These are phyloP conservation scores for Phlebopus sp. DNA, from an alignment of 1,284 basidiomycete genomes.

Conservation along the genomic window DNA sequence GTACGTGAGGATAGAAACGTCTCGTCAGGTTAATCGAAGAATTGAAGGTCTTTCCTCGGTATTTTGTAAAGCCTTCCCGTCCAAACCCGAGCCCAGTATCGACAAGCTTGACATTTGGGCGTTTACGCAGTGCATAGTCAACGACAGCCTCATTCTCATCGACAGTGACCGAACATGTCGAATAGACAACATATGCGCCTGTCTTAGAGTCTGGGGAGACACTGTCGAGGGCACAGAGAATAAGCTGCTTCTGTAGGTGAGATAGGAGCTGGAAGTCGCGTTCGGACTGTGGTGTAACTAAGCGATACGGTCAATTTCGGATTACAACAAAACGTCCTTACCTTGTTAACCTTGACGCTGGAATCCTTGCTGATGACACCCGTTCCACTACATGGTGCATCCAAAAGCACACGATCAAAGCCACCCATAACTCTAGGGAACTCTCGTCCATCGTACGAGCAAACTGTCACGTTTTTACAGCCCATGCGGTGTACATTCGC, in stretches of 20 bases:
- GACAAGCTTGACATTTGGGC: slow-evolving; percentile 93
- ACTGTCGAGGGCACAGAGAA: slow-evolving; percentile 97
- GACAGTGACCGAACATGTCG: slow-evolving; percentile 96
- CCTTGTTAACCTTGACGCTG: slow-evolving; percentile 98
- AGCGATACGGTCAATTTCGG: not conserved
- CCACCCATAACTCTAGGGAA: slow-evolving; percentile 99
- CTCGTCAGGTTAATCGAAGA: slow-evolving; percentile 81
- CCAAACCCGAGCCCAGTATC: slow-evolving; percentile 94
- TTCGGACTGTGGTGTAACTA: slow-evolving; percentile 60
- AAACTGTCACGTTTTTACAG: slow-evolving; percentile 97
- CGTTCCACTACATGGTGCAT: slow-evolving; percentile 97
- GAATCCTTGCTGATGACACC: slow-evolving; percentile 98
- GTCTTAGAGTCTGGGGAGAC: slow-evolving; percentile 87
- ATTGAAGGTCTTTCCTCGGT: slow-evolving; percentile 88
- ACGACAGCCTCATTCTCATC: slow-evolving; percentile 99
- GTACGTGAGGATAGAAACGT: slow-evolving; percentile 87
- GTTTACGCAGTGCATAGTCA: slow-evolving; percentile 96
- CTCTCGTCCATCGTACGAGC: slow-evolving; percentile 95
- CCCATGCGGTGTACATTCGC: slow-evolving; percentile 97
- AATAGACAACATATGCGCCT: slow-evolving; percentile 96
- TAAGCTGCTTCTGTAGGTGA: slow-evolving; percentile 97
- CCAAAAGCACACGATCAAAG: slow-evolving; percentile 94
- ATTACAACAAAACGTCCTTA: slow-evolving; percentile 30
- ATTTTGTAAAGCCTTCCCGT: slow-evolving; percentile 86
- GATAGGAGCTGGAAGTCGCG: slow-evolving; percentile 94